These are phyloP conservation scores for Claviceps maximensis DNA, from an alignment of 2,329 filamentous ascomycete genomes.

Conservation along the genomic window DNA sequence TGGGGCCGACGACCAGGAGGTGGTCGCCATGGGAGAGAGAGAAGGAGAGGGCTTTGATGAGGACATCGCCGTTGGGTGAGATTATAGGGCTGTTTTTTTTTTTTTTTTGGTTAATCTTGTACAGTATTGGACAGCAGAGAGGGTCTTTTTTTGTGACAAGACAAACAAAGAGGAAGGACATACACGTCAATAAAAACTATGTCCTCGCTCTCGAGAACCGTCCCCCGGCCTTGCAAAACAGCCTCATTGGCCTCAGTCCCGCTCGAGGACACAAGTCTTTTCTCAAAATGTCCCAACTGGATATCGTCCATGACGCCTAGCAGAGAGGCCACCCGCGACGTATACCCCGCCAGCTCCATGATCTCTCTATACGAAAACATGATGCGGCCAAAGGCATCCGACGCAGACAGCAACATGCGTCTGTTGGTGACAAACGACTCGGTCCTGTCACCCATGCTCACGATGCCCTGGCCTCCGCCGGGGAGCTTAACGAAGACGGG, in stretches of 20 bases:
- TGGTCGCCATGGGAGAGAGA: slow-evolving; percentile 77
- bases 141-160: not conserved
- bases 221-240: slow-evolving; percentile 70
- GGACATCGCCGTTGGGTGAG: slow-evolving; percentile 87
- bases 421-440: slow-evolving; percentile 87
- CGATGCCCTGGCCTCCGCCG: slow-evolving; percentile 32
- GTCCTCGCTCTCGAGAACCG: slow-evolving; percentile 65
- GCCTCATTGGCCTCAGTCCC: slow-evolving; percentile 70
- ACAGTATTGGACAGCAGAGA: too few relatives aligned
- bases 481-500: slow-evolving; percentile 94
- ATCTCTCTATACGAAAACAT: slow-evolving; percentile 99
- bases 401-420: slow-evolving; percentile 80
- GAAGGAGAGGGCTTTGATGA: slow-evolving; percentile 78
- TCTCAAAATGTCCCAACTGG: slow-evolving; percentile 79
- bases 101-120: too few relatives aligned
- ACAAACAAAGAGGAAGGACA: slow-evolving; percentile 15
- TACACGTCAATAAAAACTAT: slow-evolving; percentile 77
- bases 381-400: slow-evolving; percentile 85
- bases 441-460: slow-evolving; percentile 57
- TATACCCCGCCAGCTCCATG: slow-evolving; percentile 90
- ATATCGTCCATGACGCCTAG: slow-evolving; percentile 93
- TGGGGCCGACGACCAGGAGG: slow-evolving; percentile 86
- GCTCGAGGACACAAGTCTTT: slow-evolving; percentile 86
- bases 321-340: slow-evolving; percentile 77
- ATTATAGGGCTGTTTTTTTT: slow-evolving; percentile 59